Conservation (phyloP, 805 yeast species). For the Myxozyma mucilagina region DNA sequence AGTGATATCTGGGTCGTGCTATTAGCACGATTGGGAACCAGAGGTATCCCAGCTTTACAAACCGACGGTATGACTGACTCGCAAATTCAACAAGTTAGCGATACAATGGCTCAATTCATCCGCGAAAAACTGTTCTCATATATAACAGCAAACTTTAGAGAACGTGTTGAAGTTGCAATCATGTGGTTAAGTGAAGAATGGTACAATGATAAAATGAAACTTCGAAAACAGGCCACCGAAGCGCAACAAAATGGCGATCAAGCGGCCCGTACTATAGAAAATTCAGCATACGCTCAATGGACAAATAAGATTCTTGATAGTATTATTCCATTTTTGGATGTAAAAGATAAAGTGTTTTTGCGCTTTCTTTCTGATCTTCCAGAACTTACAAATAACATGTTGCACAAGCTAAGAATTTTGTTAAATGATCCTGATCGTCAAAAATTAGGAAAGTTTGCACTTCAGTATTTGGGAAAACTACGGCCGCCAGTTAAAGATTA, state of each 20-base stretch:
- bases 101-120: slow-evolving; percentile 54
- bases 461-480: slow-evolving; percentile 50
- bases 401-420: slow-evolving; percentile 65
- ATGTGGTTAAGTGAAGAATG: slow-evolving; percentile 97
- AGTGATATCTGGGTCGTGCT: slow-evolving; percentile 75
- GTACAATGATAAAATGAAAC: slow-evolving; percentile 58
- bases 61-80: slow-evolving; percentile 6
- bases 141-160: slow-evolving; percentile 70
- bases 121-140: slow-evolving; percentile 71
- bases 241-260: neutral
- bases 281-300: slow-evolving; percentile 59
- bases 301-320: slow-evolving; percentile 71
- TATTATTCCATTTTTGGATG: slow-evolving; percentile 80
- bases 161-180: slow-evolving; percentile 69
- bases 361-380: slow-evolving; percentile 88
- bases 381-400: slow-evolving; percentile 59
- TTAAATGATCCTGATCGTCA: slow-evolving; percentile 84
- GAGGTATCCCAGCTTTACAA: slow-evolving; percentile 41
- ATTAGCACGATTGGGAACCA: slow-evolving; percentile 72
- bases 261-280: slow-evolving; percentile 4
- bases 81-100: slow-evolving; percentile 35
- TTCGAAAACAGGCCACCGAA: slow-evolving; percentile 14
- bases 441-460: slow-evolving; percentile 75
- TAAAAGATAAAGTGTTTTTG: slow-evolving; percentile 75
- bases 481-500: slow-evolving; percentile 22